phyloP scores from a whole-genome alignment of 2,329 filamentous ascomycete species.

The Cercospora sesami region DNA sequence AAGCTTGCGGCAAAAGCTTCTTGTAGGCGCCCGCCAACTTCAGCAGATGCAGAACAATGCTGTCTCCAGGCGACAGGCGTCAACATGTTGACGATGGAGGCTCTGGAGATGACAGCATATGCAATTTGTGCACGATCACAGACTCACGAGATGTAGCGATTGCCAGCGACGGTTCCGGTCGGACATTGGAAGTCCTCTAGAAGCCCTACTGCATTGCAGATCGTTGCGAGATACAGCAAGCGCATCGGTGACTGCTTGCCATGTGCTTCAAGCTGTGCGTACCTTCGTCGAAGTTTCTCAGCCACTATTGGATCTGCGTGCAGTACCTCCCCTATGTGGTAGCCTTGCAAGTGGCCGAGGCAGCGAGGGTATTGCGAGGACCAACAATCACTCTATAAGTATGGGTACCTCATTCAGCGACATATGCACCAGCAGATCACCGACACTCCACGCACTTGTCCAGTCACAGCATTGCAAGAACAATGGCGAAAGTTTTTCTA shows the following conservation, averaged over 20 bases:
- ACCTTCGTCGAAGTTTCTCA: neutral
- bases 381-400: neutral
- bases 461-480: neutral
- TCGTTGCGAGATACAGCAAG: constrained; percentile 11
- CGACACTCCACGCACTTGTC: neutral
- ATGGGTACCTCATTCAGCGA: neutral
- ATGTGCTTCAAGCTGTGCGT: neutral
- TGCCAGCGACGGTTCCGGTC: too few species aligned
- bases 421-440: neutral
- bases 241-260: neutral
- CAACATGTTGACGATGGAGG: neutral
- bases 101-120: too few species aligned
- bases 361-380: neutral
- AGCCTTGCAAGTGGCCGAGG: constrained; percentile 8
- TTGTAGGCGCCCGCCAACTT: neutral
- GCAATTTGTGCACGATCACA: neutral
- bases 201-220: neutral
- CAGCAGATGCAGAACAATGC: neutral
- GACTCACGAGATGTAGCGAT: too few species aligned
- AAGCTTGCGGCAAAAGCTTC: constrained; percentile 14
- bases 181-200: too few species aligned
- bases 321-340: neutral
- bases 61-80: neutral
- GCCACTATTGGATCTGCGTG: neutral
- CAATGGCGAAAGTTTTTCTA: constrained; percentile 18